Conservation (phyloP, 768 basidiomycete genomes). For the Hypholoma sublateritium region DNA sequence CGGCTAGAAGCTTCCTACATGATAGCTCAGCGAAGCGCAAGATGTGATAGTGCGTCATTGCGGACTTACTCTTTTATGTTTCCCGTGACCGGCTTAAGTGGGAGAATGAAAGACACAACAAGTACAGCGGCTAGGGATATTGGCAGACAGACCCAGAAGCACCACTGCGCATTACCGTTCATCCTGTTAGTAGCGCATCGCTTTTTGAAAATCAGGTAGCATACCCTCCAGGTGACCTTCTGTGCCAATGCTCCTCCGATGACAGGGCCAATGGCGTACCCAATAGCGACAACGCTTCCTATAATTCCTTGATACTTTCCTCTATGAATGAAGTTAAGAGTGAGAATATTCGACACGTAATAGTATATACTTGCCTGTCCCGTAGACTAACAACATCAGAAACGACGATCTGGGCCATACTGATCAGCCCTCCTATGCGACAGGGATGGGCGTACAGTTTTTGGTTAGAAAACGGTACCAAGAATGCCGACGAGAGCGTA, state of each 20-base stretch:
- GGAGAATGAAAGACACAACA: slow-evolving; percentile 61
- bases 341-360: not conserved
- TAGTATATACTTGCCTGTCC: slow-evolving; percentile 43
- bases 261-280: slow-evolving; percentile 66
- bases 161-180: slow-evolving; percentile 48
- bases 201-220: slow-evolving; percentile 14
- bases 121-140: slow-evolving; percentile 51
- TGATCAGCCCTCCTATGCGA: slow-evolving; percentile 54
- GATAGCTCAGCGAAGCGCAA: not conserved
- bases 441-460: not conserved
- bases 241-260: slow-evolving; percentile 66
- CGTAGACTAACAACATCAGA: slow-evolving; percentile 73
- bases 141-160: slow-evolving; percentile 74
- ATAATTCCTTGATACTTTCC: slow-evolving; percentile 82
- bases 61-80: slow-evolving; percentile 44
- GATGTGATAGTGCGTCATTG: not conserved
- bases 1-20: slow-evolving; percentile 56
- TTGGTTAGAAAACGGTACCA: not conserved
- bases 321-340: slow-evolving; percentile 27
- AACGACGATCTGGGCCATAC: slow-evolving; percentile 69
- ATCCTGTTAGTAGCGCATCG: too few relatives aligned
- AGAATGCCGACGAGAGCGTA: not conserved
- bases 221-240: slow-evolving; percentile 61
- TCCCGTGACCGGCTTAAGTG: slow-evolving; percentile 68
- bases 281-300: slow-evolving; percentile 53